phyloP scores from a whole-genome alignment of 805 yeast species.

The Candida nonsorbophila region DNA sequence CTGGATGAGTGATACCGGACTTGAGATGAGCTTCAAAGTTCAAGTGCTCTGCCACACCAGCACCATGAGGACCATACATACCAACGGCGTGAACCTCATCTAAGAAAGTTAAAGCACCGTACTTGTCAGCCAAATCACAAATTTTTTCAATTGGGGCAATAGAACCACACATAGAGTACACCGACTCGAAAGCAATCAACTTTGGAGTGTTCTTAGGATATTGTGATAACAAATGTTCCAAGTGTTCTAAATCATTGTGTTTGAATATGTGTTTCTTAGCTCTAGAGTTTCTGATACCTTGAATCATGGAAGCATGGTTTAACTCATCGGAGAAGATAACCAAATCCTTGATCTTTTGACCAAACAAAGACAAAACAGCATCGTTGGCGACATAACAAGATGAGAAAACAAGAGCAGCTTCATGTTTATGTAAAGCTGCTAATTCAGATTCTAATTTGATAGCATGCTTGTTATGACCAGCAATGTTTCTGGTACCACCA shows the following conservation, averaged over 20 bases:
- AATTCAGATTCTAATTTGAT: conserved; percentile 77
- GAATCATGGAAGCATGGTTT: conserved; percentile 98
- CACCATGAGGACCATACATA: conserved; percentile 98
- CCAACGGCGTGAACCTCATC: conserved; percentile 99
- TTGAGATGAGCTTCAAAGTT: conserved; percentile 79
- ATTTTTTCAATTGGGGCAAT: conserved; percentile 89
- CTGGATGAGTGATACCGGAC: conserved; percentile 52
- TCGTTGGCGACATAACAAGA: conserved; percentile 97
- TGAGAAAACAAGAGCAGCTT: conserved; percentile 89
- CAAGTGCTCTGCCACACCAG: conserved; percentile 97
- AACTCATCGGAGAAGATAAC: conserved; percentile 89
- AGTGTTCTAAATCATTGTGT: conserved; percentile 82
- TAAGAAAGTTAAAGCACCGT: conserved; percentile 93
- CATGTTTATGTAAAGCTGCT: conserved; percentile 90
- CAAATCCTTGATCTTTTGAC: conserved; percentile 83
- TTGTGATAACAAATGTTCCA: conserved; percentile 70
- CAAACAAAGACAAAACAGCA: conserved; percentile 85
- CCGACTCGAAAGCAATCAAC: conserved; percentile 94
- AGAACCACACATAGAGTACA: conserved; percentile 98
- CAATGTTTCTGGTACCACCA: conserved; percentile 98
- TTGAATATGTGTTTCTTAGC: conserved; percentile 85
- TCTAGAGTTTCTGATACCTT: conserved; percentile 88
- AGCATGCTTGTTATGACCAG: conserved; percentile 95
- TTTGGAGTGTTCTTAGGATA: conserved; percentile 89
- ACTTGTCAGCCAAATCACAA: conserved; percentile 94